Evolutionary conservation across 2,329 filamentous ascomycete genomes (phyloP).

Genomic region (Neodidymelliopsis sp.): DNA sequence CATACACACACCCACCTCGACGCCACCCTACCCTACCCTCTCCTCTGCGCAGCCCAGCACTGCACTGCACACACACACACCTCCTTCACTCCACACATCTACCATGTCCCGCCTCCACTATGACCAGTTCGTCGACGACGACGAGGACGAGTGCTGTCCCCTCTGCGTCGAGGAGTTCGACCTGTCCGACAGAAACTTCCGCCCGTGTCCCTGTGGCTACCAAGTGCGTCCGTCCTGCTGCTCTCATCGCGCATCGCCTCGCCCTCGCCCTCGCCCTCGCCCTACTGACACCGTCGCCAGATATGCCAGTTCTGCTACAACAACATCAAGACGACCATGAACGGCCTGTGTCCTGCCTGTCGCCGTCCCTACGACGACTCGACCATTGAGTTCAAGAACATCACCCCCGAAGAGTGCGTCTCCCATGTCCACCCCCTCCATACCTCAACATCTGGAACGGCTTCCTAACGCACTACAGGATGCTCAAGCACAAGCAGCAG

Average conservation of each 20-base stretch:
- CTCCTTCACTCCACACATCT: slow-evolving; percentile 25
- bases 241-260: slow-evolving; percentile 15
- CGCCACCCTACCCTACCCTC: slow-evolving; percentile 20
- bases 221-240: slow-evolving; percentile 70
- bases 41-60: slow-evolving; percentile 35
- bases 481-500: slow-evolving; percentile 77
- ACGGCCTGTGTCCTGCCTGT: slow-evolving; percentile 96
- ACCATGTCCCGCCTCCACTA: slow-evolving; percentile 58
- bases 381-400: slow-evolving; percentile 95
- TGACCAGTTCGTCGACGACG: slow-evolving; percentile 63
- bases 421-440: slow-evolving; percentile 17
- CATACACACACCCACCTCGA: slow-evolving; percentile 1
- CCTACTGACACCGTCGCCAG: slow-evolving; percentile 50
- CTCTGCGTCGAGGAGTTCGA: slow-evolving; percentile 99
- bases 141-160: slow-evolving; percentile 71
- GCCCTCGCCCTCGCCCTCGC: slow-evolving; percentile 20
- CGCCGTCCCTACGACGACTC: slow-evolving; percentile 95
- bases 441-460: too few species aligned
- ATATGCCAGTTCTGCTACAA: slow-evolving; percentile 99
- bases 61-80: slow-evolving; percentile 14
- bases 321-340: slow-evolving; percentile 98
- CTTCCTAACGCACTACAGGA: slow-evolving; percentile 58
- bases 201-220: slow-evolving; percentile 96
- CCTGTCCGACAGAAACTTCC: slow-evolving; percentile 95
- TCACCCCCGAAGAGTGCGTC: slow-evolving; percentile 91